phyloP scores from a whole-genome alignment of 805 yeast species.

The Candida maris region DNA sequence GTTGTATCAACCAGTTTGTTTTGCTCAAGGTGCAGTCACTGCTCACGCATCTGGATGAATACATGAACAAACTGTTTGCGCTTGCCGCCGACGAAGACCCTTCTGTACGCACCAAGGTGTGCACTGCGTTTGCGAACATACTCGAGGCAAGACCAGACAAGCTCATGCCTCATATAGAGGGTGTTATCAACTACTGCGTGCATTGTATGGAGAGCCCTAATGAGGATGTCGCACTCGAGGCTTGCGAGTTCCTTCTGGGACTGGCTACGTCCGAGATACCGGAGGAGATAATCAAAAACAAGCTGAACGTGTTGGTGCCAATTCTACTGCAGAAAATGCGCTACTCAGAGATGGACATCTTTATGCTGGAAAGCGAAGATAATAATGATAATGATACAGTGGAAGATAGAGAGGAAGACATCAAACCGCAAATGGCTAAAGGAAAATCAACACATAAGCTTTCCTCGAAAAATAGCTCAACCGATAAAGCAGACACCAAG shows the following conservation, averaged over 20 bases:
- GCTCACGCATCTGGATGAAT: conserved; percentile 60
- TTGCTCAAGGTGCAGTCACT: conserved; percentile 66
- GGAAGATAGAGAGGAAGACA: conserved; percentile 84
- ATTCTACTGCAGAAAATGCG: conserved; percentile 78
- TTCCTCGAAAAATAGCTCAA: conserved; percentile 18
- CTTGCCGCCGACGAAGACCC: conserved; percentile 62
- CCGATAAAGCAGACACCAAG: not conserved
- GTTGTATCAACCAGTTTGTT: conserved; percentile 74
- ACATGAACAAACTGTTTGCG: conserved; percentile 58
- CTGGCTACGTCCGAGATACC: conserved; percentile 64
- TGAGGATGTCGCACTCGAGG: conserved; percentile 82
- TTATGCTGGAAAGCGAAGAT: conserved; percentile 60
- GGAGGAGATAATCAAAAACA: conserved; percentile 51
- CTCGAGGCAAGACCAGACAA: conserved; percentile 79
- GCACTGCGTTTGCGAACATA: conserved; percentile 68
- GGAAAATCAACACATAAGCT: conserved; percentile 44
- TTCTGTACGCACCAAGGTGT: conserved; percentile 67
- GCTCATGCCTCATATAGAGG: conserved; percentile 72
- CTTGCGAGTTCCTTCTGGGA: conserved; percentile 84
- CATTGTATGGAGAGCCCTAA: conserved; percentile 67
- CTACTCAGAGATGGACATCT: conserved; percentile 77
- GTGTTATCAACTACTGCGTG: conserved; percentile 79
- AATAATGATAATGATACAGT: conserved; percentile 69
- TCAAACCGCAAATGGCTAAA: conserved; percentile 76
- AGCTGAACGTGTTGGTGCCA: conserved; percentile 67